Evolutionary conservation across 495 filamentous ascomycete species (phyloP).

Genomic region (Aspergillus carlsbadensis): DNA sequence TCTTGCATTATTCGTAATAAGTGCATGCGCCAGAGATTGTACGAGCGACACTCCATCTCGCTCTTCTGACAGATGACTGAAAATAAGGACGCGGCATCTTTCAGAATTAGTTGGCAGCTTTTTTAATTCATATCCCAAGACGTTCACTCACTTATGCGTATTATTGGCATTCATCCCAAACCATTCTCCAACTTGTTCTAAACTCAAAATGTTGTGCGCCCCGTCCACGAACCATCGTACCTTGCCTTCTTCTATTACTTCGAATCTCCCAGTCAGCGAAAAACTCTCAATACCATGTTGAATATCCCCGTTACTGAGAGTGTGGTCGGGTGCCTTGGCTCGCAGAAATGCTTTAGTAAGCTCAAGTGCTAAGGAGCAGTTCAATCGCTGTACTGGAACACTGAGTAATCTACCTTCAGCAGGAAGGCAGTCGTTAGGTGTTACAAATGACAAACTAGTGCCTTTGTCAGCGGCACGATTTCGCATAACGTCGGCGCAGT

Average conservation of each 20-base stretch:
- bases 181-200: slow-evolving; percentile 41
- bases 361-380: slow-evolving; percentile 40
- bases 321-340: slow-evolving; percentile 18
- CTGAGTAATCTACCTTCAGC: slow-evolving; percentile 22
- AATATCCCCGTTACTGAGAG: slow-evolving; percentile 15
- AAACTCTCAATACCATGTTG: too few relatives aligned
- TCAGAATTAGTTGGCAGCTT: neutral
- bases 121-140: neutral
- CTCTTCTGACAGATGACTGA: slow-evolving; percentile 41
- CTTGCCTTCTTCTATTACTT: slow-evolving; percentile 31
- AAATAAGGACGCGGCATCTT: slow-evolving; percentile 31
- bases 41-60: slow-evolving; percentile 37
- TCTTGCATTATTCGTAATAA: slow-evolving; percentile 21
- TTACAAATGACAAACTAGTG: slow-evolving; percentile 54
- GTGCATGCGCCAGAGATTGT: slow-evolving; percentile 24
- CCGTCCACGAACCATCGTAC: slow-evolving; percentile 47
- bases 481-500: slow-evolving; percentile 57
- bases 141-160: slow-evolving; percentile 20
- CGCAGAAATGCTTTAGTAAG: slow-evolving; percentile 26
- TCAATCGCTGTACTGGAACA: slow-evolving; percentile 36
- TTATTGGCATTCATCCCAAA: slow-evolving; percentile 28
- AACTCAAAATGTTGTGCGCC: slow-evolving; percentile 49
- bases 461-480: slow-evolving; percentile 63
- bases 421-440: slow-evolving; percentile 46
- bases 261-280: slow-evolving; percentile 44